Evolutionary conservation across 2,329 filamentous ascomycete genomes (phyloP).

Genomic region (Epichloe sp.): DNA sequence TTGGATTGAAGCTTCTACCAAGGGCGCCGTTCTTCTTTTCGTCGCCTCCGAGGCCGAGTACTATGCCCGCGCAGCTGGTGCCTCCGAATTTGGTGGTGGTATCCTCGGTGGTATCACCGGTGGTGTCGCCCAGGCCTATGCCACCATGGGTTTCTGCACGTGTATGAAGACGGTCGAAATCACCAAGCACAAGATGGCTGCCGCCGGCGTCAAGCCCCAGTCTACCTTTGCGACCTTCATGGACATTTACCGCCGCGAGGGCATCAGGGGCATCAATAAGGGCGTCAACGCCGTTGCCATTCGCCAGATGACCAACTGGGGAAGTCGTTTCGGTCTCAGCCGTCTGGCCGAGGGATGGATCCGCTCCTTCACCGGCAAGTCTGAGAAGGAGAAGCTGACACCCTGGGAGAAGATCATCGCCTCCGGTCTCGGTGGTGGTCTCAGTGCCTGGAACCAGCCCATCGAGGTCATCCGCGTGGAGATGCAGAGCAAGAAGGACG

Average conservation of each 20-base stretch:
- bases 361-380: slow-evolving; percentile 64
- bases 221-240: slow-evolving; percentile 92
- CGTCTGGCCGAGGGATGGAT: slow-evolving; percentile 86
- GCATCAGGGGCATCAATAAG: slow-evolving; percentile 91
- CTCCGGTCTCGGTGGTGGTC: slow-evolving; percentile 76
- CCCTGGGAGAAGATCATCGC: slow-evolving; percentile 81
- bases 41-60: slow-evolving; percentile 97
- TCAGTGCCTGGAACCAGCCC: slow-evolving; percentile 97
- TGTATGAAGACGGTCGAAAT: slow-evolving; percentile 99
- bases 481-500: slow-evolving; percentile 98
- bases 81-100: slow-evolving; percentile 74
- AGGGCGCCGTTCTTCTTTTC: slow-evolving; percentile 97
- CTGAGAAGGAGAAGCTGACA: slow-evolving; percentile 62
- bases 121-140: slow-evolving; percentile 94
- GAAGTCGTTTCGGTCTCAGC: slow-evolving; percentile 85
- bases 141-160: slow-evolving; percentile 99
- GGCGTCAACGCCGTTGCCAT: slow-evolving; percentile 98
- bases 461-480: slow-evolving; percentile 99
- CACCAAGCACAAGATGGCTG: slow-evolving; percentile 91
- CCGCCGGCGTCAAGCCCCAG: slow-evolving; percentile 69
- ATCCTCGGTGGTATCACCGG: slow-evolving; percentile 86
- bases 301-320: slow-evolving; percentile 99
- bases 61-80: slow-evolving; percentile 73
- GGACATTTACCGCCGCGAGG: slow-evolving; percentile 91
- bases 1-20: slow-evolving; percentile 99